Conservation (phyloP, 148 eudicot species). For the Agrostemma githago region DNA sequence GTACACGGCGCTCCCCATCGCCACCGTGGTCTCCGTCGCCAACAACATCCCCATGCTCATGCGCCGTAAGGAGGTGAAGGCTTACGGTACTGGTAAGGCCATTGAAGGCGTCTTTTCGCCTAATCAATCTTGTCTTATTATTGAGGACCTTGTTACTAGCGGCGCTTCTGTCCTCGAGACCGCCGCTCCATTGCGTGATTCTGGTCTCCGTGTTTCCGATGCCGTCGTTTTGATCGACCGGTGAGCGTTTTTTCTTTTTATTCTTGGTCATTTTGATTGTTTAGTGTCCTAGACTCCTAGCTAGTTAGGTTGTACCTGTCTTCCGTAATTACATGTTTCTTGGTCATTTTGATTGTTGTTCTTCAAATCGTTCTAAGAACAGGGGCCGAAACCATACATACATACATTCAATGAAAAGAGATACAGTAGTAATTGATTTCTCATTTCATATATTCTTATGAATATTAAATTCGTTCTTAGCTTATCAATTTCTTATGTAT, state of each 20-base stretch:
- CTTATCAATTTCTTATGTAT: too few species aligned
- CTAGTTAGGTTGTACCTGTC: too few species aligned
- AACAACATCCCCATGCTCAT: slow-evolving; percentile 69
- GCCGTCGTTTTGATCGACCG: slow-evolving; percentile 78
- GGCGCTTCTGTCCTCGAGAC: slow-evolving; percentile 93
- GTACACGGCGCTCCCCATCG: slow-evolving; percentile 87
- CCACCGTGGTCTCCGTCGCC: slow-evolving; percentile 61
- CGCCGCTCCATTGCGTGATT: slow-evolving; percentile 58
- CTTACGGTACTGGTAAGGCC: slow-evolving; percentile 68
- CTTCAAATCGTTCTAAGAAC: too few species aligned
- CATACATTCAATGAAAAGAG: too few species aligned
- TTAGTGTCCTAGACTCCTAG: too few species aligned
- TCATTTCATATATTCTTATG: too few species aligned
- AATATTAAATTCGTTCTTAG: too few species aligned
- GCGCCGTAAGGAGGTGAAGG: slow-evolving; percentile 82
- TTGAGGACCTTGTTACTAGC: slow-evolving; percentile 86
- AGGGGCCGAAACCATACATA: too few species aligned
- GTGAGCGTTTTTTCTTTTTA: background rate
- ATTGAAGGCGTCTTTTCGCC: slow-evolving; percentile 58
- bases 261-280: background rate
- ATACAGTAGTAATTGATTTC: too few species aligned
- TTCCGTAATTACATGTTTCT: too few species aligned
- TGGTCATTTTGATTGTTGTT: too few species aligned
- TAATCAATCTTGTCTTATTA: slow-evolving; percentile 44
- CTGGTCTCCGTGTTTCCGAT: slow-evolving; percentile 63